Evolutionary conservation across 2,329 filamentous ascomycete genomes (phyloP).

Genomic region (Arthrobotrys sinensis): DNA sequence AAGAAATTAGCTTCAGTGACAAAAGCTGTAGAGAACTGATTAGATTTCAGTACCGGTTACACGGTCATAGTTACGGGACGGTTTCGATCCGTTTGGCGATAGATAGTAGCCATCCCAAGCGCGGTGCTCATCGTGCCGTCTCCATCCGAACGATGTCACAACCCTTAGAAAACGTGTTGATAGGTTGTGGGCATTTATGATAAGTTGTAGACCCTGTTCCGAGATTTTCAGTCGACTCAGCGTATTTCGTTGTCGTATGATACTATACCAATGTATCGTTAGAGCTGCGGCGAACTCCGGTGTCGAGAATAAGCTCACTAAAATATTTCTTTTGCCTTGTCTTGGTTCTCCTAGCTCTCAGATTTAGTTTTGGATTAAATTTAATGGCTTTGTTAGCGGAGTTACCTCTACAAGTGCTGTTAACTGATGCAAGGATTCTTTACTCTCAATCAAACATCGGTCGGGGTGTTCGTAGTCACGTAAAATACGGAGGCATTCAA

Average conservation of each 20-base stretch:
- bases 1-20: neutral
- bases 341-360: constrained; percentile 22
- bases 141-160: constrained; percentile 37
- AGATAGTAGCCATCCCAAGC: constrained; percentile 50
- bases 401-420: constrained; percentile 26
- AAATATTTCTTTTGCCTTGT: constrained; percentile 13
- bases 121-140: constrained; percentile 37
- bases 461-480: neutral
- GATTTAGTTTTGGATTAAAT: neutral
- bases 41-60: constrained; percentile 20
- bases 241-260: constrained; percentile 41
- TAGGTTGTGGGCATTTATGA: constrained; percentile 26
- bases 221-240: constrained; percentile 35
- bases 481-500: constrained; percentile 36
- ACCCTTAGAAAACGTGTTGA: constrained; percentile 33
- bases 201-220: constrained; percentile 26
- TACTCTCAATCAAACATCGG: constrained; percentile 1
- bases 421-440: constrained; percentile 25
- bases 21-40: neutral
- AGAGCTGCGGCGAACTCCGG: neutral
- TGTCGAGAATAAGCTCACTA: constrained; percentile 22
- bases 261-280: constrained; percentile 12
- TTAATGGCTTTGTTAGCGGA: neutral
- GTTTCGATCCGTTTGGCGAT: constrained; percentile 1
- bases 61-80: neutral